Evolutionary conservation across 2,329 filamentous ascomycete genomes (phyloP).

Genomic region (Penicillium capsulatum): DNA sequence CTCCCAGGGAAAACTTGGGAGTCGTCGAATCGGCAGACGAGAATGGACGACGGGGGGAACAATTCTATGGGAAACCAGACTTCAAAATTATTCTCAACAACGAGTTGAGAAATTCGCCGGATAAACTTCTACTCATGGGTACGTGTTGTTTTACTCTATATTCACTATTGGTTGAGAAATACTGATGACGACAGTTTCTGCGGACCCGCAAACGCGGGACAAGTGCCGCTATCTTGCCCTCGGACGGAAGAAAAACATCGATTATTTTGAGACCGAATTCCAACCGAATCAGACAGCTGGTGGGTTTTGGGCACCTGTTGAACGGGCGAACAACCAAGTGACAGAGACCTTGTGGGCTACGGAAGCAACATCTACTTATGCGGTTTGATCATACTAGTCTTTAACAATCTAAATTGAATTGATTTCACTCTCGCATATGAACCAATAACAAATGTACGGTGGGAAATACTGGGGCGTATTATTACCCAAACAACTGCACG

Average conservation of each 20-base stretch:
- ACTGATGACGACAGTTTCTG: neutral
- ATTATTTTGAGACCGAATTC: conserved; percentile 6
- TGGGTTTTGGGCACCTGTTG: neutral
- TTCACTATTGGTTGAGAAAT: neutral
- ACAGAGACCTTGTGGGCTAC: neutral
- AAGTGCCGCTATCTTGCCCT: neutral
- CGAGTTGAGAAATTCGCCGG: neutral
- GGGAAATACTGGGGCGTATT: no score
- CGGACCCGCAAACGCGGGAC: neutral
- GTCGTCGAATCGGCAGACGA: neutral
- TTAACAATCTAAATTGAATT: no score
- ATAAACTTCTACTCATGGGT: neutral
- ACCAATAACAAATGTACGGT: no score
- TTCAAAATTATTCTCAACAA: neutral
- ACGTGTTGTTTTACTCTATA: neutral
- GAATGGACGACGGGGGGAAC: neutral
- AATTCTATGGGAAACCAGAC: neutral
- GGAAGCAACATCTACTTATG: neutral
- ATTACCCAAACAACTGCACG: no score
- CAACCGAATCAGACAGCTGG: conserved; percentile 1
- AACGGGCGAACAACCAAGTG: neutral
- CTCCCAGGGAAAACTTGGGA: no score
- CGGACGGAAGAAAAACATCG: neutral
- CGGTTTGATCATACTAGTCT: neutral
- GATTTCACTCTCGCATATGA: no score